phyloP scores from a whole-genome alignment of 2,329 filamentous ascomycete genomes.

The Nigrograna mackinnonii region DNA sequence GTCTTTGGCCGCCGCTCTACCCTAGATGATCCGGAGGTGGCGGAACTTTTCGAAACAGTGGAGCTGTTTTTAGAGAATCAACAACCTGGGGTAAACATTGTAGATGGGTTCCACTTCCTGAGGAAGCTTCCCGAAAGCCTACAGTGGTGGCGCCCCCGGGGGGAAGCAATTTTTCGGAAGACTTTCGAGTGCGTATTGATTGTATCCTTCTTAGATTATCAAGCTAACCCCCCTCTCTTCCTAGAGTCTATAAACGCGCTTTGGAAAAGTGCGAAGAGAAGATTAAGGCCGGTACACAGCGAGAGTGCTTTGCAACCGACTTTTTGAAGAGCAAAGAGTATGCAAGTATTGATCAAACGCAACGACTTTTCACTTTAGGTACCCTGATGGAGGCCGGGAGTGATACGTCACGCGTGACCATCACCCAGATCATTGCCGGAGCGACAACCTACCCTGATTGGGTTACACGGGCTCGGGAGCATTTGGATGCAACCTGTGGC shows the following conservation, averaged over 20 bases:
- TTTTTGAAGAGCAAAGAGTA: conserved; percentile 40
- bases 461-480: conserved; percentile 11
- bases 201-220: no score
- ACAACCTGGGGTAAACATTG: conserved; percentile 26
- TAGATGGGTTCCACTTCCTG: conserved; percentile 31
- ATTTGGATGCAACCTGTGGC: conserved; percentile 17
- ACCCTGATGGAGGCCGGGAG: conserved; percentile 24
- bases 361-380: conserved; percentile 35
- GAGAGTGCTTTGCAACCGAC: conserved; percentile 47
- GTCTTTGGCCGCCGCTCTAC: conserved; percentile 22
- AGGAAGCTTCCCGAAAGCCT: conserved; percentile 28
- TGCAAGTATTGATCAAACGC: conserved; percentile 15
- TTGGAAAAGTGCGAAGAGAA: no score
- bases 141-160: conserved; percentile 33
- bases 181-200: no score
- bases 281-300: conserved; percentile 34
- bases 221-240: no score
- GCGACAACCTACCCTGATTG: conserved; percentile 15
- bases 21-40: conserved; percentile 16
- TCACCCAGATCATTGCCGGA: conserved; percentile 13
- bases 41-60: conserved; percentile 21
- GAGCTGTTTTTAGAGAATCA: conserved; percentile 19
- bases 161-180: no score
- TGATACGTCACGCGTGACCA: conserved; percentile 15
- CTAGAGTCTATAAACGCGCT: no score